Percentiles rank a stretch among this genome's conserved stretches.
These are phyloP conservation scores for Physcomitrellopsis africana DNA, from an alignment of 225 moss, liverwort and hornwort species.

Conservation along the genomic window DNA sequence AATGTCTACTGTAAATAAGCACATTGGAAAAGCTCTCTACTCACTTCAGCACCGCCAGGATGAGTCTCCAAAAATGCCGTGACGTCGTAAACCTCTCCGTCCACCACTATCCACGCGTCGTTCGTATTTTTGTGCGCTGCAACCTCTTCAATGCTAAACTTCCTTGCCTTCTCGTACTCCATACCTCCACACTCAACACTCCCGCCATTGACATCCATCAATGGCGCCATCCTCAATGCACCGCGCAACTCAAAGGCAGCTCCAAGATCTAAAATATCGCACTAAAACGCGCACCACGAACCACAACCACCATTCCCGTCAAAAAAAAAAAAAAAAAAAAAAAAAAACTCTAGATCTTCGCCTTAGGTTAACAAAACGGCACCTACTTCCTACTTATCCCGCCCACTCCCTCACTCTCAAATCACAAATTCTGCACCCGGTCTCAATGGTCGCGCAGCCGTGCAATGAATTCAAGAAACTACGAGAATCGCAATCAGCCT, in stretches of 20 bases:
- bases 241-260: neutral
- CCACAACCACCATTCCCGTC: neutral
- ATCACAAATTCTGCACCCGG: neutral
- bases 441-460: too few relatives aligned
- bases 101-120: constrained; percentile 62
- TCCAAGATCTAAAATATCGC: constrained; percentile 24
- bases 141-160: constrained; percentile 44
- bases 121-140: constrained; percentile 21
- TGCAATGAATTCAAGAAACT: too few relatives aligned
- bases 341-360: constrained; percentile 17
- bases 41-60: constrained; percentile 57
- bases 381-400: neutral
- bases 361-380: neutral
- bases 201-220: constrained; percentile 30
- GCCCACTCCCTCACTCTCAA: neutral
- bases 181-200: constrained; percentile 8
- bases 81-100: constrained; percentile 60
- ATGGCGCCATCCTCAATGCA: constrained; percentile 26
- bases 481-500: too few relatives aligned
- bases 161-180: constrained; percentile 20
- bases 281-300: neutral
- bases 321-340: too few relatives aligned
- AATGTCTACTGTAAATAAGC: constrained; percentile 18
- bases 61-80: constrained; percentile 57
- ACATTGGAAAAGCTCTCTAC: neutral